Conservation (phyloP, 768 basidiomycete species). For the Leccinum subgranulosum region DNA sequence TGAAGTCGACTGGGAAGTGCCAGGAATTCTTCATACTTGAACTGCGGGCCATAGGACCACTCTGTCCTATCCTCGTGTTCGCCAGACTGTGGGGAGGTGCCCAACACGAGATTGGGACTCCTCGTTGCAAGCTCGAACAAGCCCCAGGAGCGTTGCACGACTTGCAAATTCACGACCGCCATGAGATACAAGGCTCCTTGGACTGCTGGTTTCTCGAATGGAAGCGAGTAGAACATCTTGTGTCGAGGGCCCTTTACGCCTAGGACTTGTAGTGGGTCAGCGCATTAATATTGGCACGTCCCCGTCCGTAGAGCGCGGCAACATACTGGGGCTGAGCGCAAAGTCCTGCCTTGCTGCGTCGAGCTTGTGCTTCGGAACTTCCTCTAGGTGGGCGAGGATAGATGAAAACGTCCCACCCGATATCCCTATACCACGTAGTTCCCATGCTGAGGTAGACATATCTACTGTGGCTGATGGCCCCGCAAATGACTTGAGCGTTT, state of each 20-base stretch:
- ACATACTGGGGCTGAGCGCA: constrained; percentile 43
- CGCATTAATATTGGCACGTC: background rate
- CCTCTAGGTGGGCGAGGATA: constrained; percentile 30
- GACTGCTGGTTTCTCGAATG: constrained; percentile 29
- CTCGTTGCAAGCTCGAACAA: constrained; percentile 37
- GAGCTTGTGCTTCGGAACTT: constrained; percentile 32
- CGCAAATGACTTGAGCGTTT: constrained; percentile 53
- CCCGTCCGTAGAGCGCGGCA: background rate
- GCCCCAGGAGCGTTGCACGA: constrained; percentile 59
- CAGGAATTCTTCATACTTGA: constrained; percentile 75
- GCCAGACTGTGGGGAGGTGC: constrained; percentile 13
- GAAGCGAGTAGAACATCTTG: constrained; percentile 37
- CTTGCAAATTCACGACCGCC: constrained; percentile 40
- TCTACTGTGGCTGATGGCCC: constrained; percentile 41
- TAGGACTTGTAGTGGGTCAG: constrained; percentile 25
- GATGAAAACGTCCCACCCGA: constrained; percentile 38
- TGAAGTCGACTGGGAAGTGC: constrained; percentile 37
- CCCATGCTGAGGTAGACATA: constrained; percentile 52
- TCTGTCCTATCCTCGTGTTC: constrained; percentile 16
- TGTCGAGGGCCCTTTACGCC: constrained; percentile 28
- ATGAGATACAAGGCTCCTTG: constrained; percentile 45
- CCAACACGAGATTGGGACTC: constrained; percentile 16
- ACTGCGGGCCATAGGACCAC: constrained; percentile 60
- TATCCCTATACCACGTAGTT: constrained; percentile 30
- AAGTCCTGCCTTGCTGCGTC: constrained; percentile 34